A percentile compares a stretch with the other conserved stretches of the same genome.
phyloP scores from a whole-genome alignment of 192 early-diverging fungal genomes.

The Tieghemiomyces parasiticus region DNA sequence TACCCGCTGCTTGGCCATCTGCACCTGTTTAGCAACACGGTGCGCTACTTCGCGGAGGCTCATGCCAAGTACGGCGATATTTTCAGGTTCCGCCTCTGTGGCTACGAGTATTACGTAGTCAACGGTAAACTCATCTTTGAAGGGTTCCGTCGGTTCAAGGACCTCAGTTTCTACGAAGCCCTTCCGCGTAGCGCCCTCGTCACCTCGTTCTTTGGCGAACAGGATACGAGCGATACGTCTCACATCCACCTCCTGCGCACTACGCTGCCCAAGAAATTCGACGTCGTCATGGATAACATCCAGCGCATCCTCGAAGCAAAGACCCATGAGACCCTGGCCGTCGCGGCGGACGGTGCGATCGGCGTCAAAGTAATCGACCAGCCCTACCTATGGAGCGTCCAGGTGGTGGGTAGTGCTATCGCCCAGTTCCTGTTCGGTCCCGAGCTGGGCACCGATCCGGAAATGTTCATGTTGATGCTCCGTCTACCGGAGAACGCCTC shows the following conservation, averaged over 20 bases:
- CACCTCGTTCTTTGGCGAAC: not conserved
- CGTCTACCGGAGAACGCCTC: not conserved
- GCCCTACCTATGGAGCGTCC: not conserved
- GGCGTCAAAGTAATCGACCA: not conserved
- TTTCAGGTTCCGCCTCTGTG: conserved; percentile 3
- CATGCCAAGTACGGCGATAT: not conserved
- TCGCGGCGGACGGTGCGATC: no score
- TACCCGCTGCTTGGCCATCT: not conserved
- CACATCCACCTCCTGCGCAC: not conserved
- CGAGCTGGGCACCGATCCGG: not conserved
- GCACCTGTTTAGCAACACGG: not conserved
- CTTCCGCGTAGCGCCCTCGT: not conserved
- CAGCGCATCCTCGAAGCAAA: not conserved
- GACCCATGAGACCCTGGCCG: not conserved
- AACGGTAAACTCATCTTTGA: not conserved
- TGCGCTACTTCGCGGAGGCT: not conserved
- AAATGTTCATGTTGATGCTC: not conserved
- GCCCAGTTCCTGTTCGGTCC: not conserved
- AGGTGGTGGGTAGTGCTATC: not conserved
- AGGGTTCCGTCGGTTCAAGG: not conserved
- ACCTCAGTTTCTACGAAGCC: not conserved
- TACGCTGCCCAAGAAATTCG: not conserved
- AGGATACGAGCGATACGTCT: not conserved
- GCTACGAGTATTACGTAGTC: not conserved
- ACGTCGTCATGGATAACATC: not conserved